Evolutionary conservation across 2,329 filamentous ascomycete species (phyloP), one percentile per base, ranked within the genome.

Genomic region (Orbilia oligospora): DNA sequence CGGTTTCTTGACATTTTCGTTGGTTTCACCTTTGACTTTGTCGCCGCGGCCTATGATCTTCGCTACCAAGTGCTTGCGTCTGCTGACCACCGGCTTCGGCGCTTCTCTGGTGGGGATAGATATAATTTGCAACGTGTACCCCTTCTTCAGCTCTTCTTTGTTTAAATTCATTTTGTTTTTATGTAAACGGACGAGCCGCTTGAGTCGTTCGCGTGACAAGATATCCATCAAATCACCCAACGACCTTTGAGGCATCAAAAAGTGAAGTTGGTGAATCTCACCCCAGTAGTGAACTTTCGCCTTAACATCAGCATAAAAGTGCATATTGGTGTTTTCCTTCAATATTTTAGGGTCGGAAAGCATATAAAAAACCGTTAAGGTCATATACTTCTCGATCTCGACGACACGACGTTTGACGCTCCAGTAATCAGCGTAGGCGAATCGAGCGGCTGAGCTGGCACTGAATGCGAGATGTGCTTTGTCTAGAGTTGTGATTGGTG

Each of bases 201-300:
- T 71, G 41, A 38, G 63, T 5, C 55, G 27, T 16, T 71, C 67
- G 2, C 36, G n/a, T 1, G 27, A 12, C n/a, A 71, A 4, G 4
- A 36, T 10, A 12, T 24, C 27, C 0, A 24, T 20, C 12, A 71
- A n/a, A n/a, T 63, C 30, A 12, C 3, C 4, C 5, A 71, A 24
- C 3, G 1, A 0, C 10, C 30, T 24, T 16, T 48, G 24, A 9
- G 67, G 67, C 41, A 44, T 63, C 22, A 71, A 1, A 9, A 71
- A 16, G n/a, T 51, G n/a, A 2, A 71, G 22, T 6, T 71, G 55
- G 30, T 71, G 53, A 3, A 71, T 9, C 46, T 64, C 67, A 6
- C 53, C 67, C 67, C 67, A 71, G 20, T 63, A 71, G 12, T 71
- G 67, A 12, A 27, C 53, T 5, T 58, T 58, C 24, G 67, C 67